These are phyloP conservation scores for Camelina sativa DNA, from an alignment of 345 rosid genomes.

Conservation along the genomic window DNA sequence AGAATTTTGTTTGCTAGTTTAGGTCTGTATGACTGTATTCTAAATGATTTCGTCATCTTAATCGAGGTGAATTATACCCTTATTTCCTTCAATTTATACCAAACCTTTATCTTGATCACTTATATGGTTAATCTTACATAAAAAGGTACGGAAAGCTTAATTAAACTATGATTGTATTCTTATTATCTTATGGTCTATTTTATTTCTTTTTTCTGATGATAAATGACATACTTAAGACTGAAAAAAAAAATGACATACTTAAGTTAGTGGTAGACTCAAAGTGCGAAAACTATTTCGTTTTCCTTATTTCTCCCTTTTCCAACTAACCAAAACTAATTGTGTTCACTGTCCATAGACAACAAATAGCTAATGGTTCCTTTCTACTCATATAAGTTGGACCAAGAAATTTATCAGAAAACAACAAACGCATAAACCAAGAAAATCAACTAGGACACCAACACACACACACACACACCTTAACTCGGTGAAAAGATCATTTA, in stretches of 20 bases:
- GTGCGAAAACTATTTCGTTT: background rate
- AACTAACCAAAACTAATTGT: background rate
- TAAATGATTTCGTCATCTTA: background rate
- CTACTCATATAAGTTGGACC: too few relatives aligned
- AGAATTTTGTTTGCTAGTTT: too few relatives aligned
- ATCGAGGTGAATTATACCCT: background rate
- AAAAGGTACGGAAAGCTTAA: background rate
- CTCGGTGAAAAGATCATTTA: too few relatives aligned
- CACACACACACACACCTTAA: too few relatives aligned
- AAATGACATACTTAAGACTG: background rate
- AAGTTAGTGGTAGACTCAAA: background rate
- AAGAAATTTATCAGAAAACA: too few relatives aligned
- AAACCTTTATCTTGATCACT: conserved; percentile 2
- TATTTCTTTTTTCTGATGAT: background rate
- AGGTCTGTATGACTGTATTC: too few relatives aligned
- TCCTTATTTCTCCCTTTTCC: background rate
- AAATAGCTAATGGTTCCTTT: background rate
- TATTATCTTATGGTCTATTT: background rate
- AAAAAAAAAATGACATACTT: conserved; percentile 1
- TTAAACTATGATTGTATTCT: background rate
- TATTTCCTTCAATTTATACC: background rate
- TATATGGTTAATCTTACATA: background rate
- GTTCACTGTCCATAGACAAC: background rate
- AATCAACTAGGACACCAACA: too few relatives aligned
- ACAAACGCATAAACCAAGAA: too few relatives aligned